Base-by-base conservation (phyloP, 192 early-diverging fungal species). In the Entomortierella parvispora region DNA sequence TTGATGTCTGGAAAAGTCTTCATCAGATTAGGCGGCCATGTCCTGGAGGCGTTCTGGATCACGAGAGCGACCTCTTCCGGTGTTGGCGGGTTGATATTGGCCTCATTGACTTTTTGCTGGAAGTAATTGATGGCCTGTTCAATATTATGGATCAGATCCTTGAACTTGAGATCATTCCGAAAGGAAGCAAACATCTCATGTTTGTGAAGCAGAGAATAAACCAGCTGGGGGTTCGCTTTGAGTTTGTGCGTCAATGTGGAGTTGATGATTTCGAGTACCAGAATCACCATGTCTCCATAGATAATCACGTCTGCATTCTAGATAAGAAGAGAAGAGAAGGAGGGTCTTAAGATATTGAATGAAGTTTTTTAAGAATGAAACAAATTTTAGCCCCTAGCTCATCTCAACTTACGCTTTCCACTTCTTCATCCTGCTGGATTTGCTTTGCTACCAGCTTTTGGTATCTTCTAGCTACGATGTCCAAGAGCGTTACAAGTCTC, bases 211-310 rank as follows among this genome's bases (percentile, higher is more conserved):
- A 93, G 67, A 0, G 90, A 84, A 71, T 93, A 93, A 1, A 93
- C 80, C 20, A 93, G 81, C 58, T 93, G 87, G 12, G 85, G 82
- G 51, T 93, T 93, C 28, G 85, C 74, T 46, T 88, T 85, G 11
- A 93, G 65, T 8, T 84, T 82, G 60, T 87, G 84, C 3, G 83
- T 80, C 44, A 93, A 47, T 1, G 89, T 81, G 9, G 90, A 84
- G 74, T 93, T 92, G 54, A 92, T 87, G 56, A 93, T 86, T 69
- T 93, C 91, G 22, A 93, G 82, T 2, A 93, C 75, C 2, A 92
- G 64, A 9, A 82, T 70, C 23, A 93, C 77, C 49, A 93, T 77
- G 56, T 93, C 92, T 14, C 82, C 79, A 62, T 91, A 93, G 15
- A 93, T 84, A 14, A 67, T 51, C 8, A 86, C 55, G 58, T 91